Percentiles rank a stretch among this genome's conserved stretches.
These are phyloP conservation scores for Colletotrichum kahawae DNA, from an alignment of 2,329 filamentous ascomycete genomes.

Conservation along the genomic window DNA sequence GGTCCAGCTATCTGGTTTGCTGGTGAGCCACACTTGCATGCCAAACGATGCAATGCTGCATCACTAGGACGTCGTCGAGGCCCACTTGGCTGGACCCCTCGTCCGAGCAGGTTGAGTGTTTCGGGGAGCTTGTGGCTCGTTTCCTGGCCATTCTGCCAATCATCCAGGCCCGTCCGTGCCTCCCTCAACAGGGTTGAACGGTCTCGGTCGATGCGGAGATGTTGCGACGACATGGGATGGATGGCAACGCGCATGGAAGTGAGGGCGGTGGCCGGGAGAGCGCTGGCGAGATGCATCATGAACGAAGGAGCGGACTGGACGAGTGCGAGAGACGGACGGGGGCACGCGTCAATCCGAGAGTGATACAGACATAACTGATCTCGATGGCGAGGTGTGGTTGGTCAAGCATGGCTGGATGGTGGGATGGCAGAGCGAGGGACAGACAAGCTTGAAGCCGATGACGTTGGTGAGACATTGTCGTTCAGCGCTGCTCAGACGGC, in stretches of 20 bases:
- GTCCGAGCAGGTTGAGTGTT: neutral
- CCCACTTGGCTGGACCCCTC: constrained; percentile 16
- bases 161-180: neutral
- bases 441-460: constrained; percentile 9
- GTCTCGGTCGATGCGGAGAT: neutral
- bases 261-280: neutral
- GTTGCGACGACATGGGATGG: constrained; percentile 1
- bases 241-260: constrained; percentile 2
- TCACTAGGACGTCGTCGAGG: constrained; percentile 1
- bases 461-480: constrained; percentile 20
- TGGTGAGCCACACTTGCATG: constrained; percentile 13
- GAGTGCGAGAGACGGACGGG: neutral
- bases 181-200: neutral
- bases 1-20: neutral
- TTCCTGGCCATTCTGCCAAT: constrained; percentile 5
- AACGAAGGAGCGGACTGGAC: neutral
- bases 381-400: neutral
- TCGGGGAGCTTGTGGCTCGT: constrained; percentile 6
- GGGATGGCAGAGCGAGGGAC: neutral
- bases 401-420: neutral
- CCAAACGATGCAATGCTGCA: constrained; percentile 20
- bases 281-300: neutral
- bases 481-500: neutral
- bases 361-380: neutral
- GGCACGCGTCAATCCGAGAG: neutral